phyloP scores from a whole-genome alignment of 176 grass and related monocot genomes.

The Musa acuminata region DNA sequence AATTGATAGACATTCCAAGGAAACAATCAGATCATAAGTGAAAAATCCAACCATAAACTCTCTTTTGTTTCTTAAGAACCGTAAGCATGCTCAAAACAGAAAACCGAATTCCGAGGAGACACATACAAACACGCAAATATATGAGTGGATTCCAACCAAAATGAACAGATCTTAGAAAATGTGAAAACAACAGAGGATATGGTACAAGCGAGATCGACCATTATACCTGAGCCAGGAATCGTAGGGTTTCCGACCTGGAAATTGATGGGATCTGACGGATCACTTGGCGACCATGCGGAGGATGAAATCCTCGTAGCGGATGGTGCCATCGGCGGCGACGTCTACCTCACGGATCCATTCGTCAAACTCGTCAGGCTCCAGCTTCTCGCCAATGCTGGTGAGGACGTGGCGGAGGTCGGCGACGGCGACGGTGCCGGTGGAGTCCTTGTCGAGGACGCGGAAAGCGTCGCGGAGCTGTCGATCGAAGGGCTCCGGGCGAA shows the following conservation, averaged over 20 bases:
- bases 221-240: not conserved
- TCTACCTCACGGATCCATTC: conserved; percentile 99
- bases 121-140: no score
- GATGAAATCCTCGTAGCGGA: conserved; percentile 98
- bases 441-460: conserved; percentile 98
- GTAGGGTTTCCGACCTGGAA: no score
- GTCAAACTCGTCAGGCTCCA: conserved; percentile 89
- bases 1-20: no score
- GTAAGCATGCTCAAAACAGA: no score
- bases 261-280: not conserved
- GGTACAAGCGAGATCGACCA: not conserved
- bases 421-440: conserved; percentile 64
- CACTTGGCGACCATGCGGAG: conserved; percentile 88
- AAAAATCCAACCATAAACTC: no score
- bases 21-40: no score
- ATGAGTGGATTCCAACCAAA: no score
- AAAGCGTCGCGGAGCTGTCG: conserved; percentile 85
- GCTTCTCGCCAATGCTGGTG: conserved; percentile 93
- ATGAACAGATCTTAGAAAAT: no score
- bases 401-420: conserved; percentile 95
- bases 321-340: conserved; percentile 70
- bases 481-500: conserved; percentile 85
- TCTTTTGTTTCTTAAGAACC: no score
- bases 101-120: no score
- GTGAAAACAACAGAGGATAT: no score